Percentiles rank a stretch among this genome's conserved stretches.
phyloP scores from a whole-genome alignment of 768 basidiomycete genomes.

The Rhizopogon vulgaris region DNA sequence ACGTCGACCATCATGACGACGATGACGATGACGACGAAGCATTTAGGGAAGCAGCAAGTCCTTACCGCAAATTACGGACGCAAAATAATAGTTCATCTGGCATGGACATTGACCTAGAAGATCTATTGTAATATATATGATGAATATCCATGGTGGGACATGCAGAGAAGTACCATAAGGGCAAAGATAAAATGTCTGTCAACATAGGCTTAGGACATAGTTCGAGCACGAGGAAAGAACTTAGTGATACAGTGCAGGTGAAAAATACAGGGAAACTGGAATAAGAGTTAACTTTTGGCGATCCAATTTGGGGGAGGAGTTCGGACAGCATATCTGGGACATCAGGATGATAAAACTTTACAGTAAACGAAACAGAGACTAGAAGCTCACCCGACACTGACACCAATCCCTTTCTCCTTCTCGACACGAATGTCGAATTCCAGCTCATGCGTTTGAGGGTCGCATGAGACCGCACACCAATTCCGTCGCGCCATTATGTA shows the following conservation, averaged over 20 bases:
- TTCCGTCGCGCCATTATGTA: slow-evolving; percentile 86
- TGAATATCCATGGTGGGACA: no score
- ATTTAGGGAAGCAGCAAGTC: neutral
- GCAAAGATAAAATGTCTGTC: neutral
- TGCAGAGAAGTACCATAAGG: neutral
- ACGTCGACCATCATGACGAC: slow-evolving; percentile 15
- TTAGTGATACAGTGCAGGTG: neutral
- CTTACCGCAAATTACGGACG: slow-evolving; percentile 4
- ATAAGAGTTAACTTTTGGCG: neutral
- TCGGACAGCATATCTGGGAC: slow-evolving; percentile 36
- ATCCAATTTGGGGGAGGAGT: slow-evolving; percentile 39
- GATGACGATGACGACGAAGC: neutral
- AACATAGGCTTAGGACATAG: no score
- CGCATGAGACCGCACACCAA: slow-evolving; percentile 71
- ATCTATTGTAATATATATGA: slow-evolving; percentile 13
- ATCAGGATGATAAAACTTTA: neutral
- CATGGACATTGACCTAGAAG: slow-evolving; percentile 23
- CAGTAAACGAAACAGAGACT: neutral
- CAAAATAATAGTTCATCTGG: slow-evolving; percentile 13
- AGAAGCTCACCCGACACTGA: slow-evolving; percentile 67
- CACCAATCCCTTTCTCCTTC: slow-evolving; percentile 73
- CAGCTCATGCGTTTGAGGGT: slow-evolving; percentile 53
- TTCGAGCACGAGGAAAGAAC: neutral
- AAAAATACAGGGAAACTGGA: neutral
- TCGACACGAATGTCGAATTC: slow-evolving; percentile 85